phyloP scores from a whole-genome alignment of 768 basidiomycete genomes.

The Hydnum rufescens region DNA sequence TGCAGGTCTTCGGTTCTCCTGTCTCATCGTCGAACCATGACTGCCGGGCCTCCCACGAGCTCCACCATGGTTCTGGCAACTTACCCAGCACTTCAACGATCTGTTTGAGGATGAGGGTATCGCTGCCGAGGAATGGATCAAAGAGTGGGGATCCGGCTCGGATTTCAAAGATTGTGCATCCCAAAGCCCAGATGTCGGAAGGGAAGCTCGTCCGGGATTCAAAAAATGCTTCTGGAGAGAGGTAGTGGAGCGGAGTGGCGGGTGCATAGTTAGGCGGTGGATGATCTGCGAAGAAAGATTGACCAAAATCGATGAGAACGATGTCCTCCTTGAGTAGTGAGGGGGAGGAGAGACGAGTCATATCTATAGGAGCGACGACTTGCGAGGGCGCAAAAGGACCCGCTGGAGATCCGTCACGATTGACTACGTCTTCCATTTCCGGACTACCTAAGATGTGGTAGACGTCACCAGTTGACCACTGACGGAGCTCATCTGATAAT shows the following conservation, averaged over 20 bases:
- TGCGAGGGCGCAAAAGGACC: conserved; percentile 17
- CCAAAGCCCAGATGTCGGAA: conserved; percentile 25
- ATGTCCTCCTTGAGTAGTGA: conserved; percentile 18
- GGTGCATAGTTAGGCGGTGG: conserved; percentile 18
- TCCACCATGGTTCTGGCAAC: conserved; percentile 27
- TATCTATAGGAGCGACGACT: conserved; percentile 17
- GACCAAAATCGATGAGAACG: conserved; percentile 23
- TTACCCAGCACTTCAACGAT: conserved; percentile 22
- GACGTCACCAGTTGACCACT: conserved; percentile 21
- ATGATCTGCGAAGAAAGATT: conserved; percentile 16
- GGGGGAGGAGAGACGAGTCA: conserved; percentile 11
- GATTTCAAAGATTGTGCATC: conserved; percentile 26
- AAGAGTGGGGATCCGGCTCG: conserved; percentile 25
- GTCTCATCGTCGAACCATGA: conserved; percentile 22
- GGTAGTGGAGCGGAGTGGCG: conserved; percentile 18
- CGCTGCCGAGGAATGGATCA: conserved; percentile 20
- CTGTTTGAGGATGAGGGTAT: conserved; percentile 18
- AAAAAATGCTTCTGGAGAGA: conserved; percentile 22
- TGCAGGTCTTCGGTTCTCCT: conserved; percentile 17
- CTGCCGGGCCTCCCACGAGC: conserved; percentile 15
- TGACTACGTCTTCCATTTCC: conserved; percentile 17
- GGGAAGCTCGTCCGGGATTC: conserved; percentile 14
- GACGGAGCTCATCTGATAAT: conserved; percentile 12
- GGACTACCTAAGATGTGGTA: conserved; percentile 19
- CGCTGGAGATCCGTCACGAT: conserved; percentile 11